Evolutionary conservation across 805 yeast species (phyloP), one percentile per base, ranked within the genome.

Genomic region (Metschnikowia koreensis): DNA sequence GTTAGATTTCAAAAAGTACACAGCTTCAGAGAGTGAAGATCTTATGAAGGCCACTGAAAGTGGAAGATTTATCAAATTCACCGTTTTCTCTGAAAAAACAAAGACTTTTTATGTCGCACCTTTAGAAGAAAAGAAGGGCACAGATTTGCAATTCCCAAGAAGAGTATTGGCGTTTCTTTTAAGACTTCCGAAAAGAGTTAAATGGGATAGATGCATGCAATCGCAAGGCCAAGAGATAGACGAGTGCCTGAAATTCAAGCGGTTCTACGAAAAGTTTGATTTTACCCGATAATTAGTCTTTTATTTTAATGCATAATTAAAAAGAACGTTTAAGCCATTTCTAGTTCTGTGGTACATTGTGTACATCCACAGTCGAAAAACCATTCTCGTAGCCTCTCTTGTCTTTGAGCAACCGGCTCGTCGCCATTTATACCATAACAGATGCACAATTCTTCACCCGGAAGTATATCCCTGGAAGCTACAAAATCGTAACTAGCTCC

Each of bases 141-240:
- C 90, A 8, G 97, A 92, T 65, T 67, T 89, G 12, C 96, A 89
- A 59, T 88, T 92, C 60, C 96, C 96, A 1, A 75, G 97, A 64
- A 77, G 90, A 60, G 91, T 87, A 1, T 60, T 89, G 29, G 92
- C 97, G 0, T 75, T 75, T 55, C 67, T 85, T 2, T 63, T 91
- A 46, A 81, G 76, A 41, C 71, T 80, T 13, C 84, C 86, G 2
- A 83, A 82, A 47, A 74, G 91, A 55, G 66, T 80, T 0, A 83
- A 82, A 52, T 91, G 97, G 97, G 86, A 85, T 51, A 80, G 81
- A 47, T 90, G 97, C 61, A 68, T 71, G 44, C 96, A 90, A 65
- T 68, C 86, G 0, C 70, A 70, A 41, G 70, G 70, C n/a, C 81
- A 82, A 57, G 97, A 92, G 62, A 71, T 75, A 2, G 61, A 67